Evolutionary conservation across 805 yeast genomes (phyloP).

Genomic region (Cyberlindnera petersonii): DNA sequence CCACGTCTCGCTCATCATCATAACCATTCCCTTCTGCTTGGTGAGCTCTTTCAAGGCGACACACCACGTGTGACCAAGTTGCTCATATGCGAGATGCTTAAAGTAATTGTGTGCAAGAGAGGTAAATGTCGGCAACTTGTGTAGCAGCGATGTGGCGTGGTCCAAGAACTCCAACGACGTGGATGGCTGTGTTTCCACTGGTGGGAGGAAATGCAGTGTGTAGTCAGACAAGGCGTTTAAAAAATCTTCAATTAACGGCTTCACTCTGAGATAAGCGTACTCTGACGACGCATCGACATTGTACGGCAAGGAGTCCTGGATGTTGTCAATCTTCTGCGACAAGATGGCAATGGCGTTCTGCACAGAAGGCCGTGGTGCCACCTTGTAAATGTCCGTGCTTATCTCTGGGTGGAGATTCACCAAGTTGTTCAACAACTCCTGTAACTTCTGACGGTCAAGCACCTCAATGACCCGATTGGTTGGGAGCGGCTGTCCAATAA

Average conservation of each 20-base stretch:
- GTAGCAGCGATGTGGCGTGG: conserved; percentile 54
- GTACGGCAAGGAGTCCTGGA: conserved; percentile 60
- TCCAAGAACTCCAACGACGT: conserved; percentile 59
- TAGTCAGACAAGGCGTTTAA: conserved; percentile 69
- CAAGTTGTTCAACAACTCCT: conserved; percentile 47
- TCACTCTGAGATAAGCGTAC: conserved; percentile 72
- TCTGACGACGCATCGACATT: conserved; percentile 70
- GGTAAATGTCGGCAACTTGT: conserved; percentile 62
- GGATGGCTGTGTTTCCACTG: conserved; percentile 49
- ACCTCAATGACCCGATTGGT: conserved; percentile 63
- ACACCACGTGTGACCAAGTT: conserved; percentile 56
- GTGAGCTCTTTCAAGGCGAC: conserved; percentile 37
- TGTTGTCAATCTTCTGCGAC: conserved; percentile 34
- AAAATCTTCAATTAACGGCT: conserved; percentile 63
- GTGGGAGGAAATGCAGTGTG: conserved; percentile 67
- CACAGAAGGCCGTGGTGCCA: conserved; percentile 58
- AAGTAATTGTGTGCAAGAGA: conserved; percentile 40
- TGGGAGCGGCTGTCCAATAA: conserved; percentile 59
- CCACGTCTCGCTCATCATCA: conserved; percentile 37
- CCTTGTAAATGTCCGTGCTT: conserved; percentile 41
- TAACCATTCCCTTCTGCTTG: conserved; percentile 27
- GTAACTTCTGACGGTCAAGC: conserved; percentile 54
- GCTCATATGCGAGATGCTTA: conserved; percentile 53
- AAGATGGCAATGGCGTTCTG: conserved; percentile 50
- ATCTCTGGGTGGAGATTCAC: conserved; percentile 62